These are phyloP conservation scores for Babesia gibsoni DNA, from an alignment of 169 alveolate genomes.

Conservation along the genomic window DNA sequence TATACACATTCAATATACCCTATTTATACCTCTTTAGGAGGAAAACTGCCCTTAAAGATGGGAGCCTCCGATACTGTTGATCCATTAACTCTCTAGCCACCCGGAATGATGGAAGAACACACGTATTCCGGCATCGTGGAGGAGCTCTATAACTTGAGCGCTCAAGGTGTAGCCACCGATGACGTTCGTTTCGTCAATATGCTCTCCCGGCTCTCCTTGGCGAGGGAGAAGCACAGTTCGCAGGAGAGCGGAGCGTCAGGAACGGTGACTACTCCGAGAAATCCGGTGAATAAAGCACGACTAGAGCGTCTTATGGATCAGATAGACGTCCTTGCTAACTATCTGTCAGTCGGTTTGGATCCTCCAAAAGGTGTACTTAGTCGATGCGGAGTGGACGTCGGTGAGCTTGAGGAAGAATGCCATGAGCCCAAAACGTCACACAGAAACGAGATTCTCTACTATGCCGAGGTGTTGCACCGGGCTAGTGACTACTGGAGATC, in stretches of 20 bases:
- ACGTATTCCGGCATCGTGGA: slow-evolving; percentile 25
- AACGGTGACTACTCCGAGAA: neutral
- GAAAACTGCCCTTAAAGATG: too few relatives aligned
- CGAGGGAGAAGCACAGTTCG: slow-evolving; percentile 13
- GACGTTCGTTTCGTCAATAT: slow-evolving; percentile 35
- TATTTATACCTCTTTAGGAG: too few relatives aligned
- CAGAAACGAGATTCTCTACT: neutral
- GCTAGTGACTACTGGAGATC: slow-evolving; percentile 26
- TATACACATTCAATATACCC: too few relatives aligned
- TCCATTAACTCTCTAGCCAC: too few relatives aligned
- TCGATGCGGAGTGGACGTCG: neutral
- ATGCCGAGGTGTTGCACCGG: slow-evolving; percentile 28
- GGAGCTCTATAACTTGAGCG: slow-evolving; percentile 23
- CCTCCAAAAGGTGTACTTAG: slow-evolving; percentile 12
- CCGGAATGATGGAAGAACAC: neutral
- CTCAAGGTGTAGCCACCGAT: slow-evolving; percentile 14
- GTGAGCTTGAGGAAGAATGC: neutral
- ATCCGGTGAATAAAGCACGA: slow-evolving; percentile 25
- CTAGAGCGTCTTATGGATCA: slow-evolving; percentile 10
- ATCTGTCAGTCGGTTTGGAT: slow-evolving; percentile 21
- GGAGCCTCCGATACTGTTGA: too few relatives aligned
- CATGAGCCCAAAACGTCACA: neutral
- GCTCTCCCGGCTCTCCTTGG: neutral
- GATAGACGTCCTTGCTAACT: slow-evolving; percentile 15
- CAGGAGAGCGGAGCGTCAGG: neutral